Evolutionary conservation across 192 early-diverging fungal species (phyloP), one percentile per base, ranked within the genome.

Genomic region (Coemansia sp.): DNA sequence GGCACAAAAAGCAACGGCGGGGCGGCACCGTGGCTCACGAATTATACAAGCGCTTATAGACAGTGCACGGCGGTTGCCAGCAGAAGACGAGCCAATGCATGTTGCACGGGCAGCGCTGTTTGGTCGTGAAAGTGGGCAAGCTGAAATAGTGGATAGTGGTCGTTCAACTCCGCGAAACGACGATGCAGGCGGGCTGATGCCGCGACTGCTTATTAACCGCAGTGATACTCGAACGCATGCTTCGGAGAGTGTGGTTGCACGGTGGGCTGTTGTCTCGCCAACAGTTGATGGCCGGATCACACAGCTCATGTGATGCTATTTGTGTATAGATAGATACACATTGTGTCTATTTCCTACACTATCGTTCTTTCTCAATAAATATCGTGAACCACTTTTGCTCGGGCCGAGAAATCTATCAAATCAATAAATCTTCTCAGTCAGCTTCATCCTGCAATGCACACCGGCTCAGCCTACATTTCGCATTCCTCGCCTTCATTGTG

Each of bases 221-320:
- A 60, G 59, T 41, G 59, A 69, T 14, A 67, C 62, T 0, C 53
- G 65, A 8, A 65, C 74, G 0, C 59, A 75, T n/a, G 63, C 60
- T 0, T 72, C 71, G 0, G 76, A 79, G 27, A 68, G 77, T 1
- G 72, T 85, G 64, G 19, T 87, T 6, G 73, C 78, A n/a, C 65
- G 65, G 50, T 88, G 85, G 85, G 85, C 84, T 9, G 84, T 80
- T 51, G 74, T 88, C 16, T 69, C 77, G 26, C 87, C 87, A 4
- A 50, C 64, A 14, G 63, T 81, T 19, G 85, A 86, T 29, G 87
- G 82, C 23, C 78, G 87, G 27, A 88, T 88, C 19, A 60, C 25
- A 11, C 29, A 75, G 69, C 45, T 38, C 64, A 14, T 53, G 29
- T 55, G 53, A 25, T n/a, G 26, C 9, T 22, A 23, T 23, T 52